Conservation (phyloP, 768 basidiomycete species). For the Mycena chlorophos region DNA sequence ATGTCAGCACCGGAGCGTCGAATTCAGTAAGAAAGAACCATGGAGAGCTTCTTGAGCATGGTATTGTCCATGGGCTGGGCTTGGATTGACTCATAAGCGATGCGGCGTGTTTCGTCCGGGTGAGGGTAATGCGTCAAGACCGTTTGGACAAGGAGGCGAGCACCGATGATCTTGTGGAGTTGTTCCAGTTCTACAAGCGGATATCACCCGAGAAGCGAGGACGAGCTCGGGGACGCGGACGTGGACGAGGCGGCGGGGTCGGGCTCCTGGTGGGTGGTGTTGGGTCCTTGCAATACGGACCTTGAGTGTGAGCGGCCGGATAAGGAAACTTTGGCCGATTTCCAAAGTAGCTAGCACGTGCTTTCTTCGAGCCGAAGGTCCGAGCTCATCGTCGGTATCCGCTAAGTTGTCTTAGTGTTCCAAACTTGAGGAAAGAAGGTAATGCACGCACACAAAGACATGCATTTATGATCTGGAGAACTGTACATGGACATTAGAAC, state of each 20-base stretch:
- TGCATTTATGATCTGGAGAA: background rate
- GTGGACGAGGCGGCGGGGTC: background rate
- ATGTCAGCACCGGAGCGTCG: background rate
- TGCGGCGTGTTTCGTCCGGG: background rate
- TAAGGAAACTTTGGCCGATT: background rate
- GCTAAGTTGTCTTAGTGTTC: background rate
- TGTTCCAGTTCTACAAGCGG: background rate
- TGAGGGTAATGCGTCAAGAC: background rate
- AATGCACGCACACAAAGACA: background rate
- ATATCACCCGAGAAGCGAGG: background rate
- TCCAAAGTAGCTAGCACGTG: background rate
- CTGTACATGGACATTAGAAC: background rate
- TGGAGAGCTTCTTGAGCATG: background rate
- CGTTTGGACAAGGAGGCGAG: background rate
- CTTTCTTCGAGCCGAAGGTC: background rate
- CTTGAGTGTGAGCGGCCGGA: background rate
- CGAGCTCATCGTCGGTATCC: background rate
- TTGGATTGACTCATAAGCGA: background rate
- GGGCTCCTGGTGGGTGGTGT: background rate
- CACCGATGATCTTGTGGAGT: background rate
- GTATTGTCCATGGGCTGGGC: background rate
- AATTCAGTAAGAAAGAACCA: background rate
- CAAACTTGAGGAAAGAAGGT: too few species aligned
- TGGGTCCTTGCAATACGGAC: background rate
- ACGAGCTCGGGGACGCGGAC: background rate